Percentiles rank a stretch among this genome's conserved stretches.
phyloP scores from a whole-genome alignment of 1,139 yeast species.

The Candida tetrigidarum region DNA sequence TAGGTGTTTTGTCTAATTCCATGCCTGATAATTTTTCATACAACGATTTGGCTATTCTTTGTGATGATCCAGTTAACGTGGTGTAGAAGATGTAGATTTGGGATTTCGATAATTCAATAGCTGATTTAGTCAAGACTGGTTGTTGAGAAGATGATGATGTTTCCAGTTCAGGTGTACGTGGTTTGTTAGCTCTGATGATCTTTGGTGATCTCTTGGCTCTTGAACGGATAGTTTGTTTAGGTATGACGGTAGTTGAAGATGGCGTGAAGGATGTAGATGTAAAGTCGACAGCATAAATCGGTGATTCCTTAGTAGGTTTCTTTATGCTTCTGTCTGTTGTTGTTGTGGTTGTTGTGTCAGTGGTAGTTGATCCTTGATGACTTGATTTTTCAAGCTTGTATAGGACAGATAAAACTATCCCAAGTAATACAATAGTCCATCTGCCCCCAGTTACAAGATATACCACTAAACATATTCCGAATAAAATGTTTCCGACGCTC shows the following conservation, averaged over 20 bases:
- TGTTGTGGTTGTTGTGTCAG: neutral
- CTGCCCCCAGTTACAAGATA: conserved; percentile 34
- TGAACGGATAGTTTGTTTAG: conserved; percentile 23
- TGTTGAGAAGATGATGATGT: conserved; percentile 16
- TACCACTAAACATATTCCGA: conserved; percentile 11
- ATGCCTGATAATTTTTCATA: conserved; percentile 36
- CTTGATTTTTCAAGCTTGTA: conserved; percentile 12
- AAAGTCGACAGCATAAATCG: conserved; percentile 50
- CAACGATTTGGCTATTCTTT: conserved; percentile 63
- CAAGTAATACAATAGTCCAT: conserved; percentile 25
- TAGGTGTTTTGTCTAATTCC: conserved; percentile 49
- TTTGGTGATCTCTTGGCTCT: conserved; percentile 41
- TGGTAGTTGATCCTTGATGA: conserved; percentile 8
- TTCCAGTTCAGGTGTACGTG: conserved; percentile 10
- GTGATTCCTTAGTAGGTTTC: conserved; percentile 24
- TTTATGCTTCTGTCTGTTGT: conserved; percentile 6
- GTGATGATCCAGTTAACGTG: conserved; percentile 82
- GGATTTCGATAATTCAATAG: conserved; percentile 41
- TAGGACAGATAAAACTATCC: conserved; percentile 12
- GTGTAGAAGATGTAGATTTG: conserved; percentile 75
- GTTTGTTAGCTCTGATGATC: conserved; percentile 43
- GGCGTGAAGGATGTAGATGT: conserved; percentile 42
- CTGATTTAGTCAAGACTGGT: conserved; percentile 35
- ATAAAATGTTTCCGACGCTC: conserved; percentile 9
- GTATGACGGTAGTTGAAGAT: conserved; percentile 25